Evolutionary conservation across 2,329 filamentous ascomycete genomes (phyloP).

Genomic region (Graphilbum fragrans): DNA sequence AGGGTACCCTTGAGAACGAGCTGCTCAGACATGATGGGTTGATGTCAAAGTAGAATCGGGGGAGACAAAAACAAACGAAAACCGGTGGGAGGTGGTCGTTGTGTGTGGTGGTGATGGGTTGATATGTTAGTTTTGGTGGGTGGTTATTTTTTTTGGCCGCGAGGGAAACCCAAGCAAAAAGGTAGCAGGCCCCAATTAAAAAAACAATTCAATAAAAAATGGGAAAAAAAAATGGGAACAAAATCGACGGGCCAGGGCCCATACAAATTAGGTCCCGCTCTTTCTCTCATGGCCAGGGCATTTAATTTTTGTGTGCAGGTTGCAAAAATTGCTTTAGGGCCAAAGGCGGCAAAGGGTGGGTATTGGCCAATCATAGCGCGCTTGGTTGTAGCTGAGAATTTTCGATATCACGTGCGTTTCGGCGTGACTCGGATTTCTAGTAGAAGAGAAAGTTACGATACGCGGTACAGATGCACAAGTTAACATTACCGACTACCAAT

Average conservation of each 20-base stretch:
- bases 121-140: background rate
- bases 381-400: background rate
- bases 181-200: background rate
- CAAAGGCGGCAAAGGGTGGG: constrained; percentile 9
- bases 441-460: no score
- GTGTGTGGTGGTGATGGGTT: background rate
- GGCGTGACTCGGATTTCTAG: no score
- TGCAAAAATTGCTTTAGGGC: constrained; percentile 13
- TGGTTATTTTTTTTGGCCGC: background rate
- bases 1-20: constrained; percentile 93
- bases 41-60: background rate
- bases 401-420: no score
- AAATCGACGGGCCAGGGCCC: background rate
- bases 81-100: background rate
- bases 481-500: no score
- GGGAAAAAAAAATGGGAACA: background rate
- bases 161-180: background rate
- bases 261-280: background rate
- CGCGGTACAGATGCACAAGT: no score
- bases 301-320: constrained; percentile 10
- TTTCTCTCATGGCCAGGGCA: background rate
- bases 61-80: background rate
- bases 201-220: constrained; percentile 1
- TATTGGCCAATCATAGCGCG: constrained; percentile 14
- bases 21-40: constrained; percentile 71